phyloP scores from a whole-genome alignment of 805 yeast genomes.

The Diddensiella santjacobensis region DNA sequence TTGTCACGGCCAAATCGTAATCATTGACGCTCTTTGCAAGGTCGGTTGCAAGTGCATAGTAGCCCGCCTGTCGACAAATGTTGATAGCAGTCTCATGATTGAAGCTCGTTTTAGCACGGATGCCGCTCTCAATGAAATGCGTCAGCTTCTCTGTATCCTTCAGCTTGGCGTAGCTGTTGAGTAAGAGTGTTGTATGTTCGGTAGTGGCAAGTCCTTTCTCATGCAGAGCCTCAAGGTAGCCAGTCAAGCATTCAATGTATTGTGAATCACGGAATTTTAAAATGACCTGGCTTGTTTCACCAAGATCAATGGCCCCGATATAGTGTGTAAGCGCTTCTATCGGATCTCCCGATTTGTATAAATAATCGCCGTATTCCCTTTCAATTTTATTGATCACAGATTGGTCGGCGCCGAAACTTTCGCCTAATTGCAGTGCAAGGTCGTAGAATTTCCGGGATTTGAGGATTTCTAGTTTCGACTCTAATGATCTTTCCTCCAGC shows the following conservation, averaged over 20 bases:
- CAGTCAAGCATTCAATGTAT: slow-evolving; percentile 59
- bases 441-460: slow-evolving; percentile 66
- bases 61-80: slow-evolving; percentile 69
- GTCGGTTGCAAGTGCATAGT: slow-evolving; percentile 59
- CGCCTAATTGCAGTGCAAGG: slow-evolving; percentile 68
- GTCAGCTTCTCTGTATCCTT: slow-evolving; percentile 57
- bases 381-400: slow-evolving; percentile 40
- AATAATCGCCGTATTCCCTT: slow-evolving; percentile 64
- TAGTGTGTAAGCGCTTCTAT: slow-evolving; percentile 74
- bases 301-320: slow-evolving; percentile 50
- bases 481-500: slow-evolving; percentile 60
- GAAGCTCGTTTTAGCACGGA: slow-evolving; percentile 39
- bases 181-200: slow-evolving; percentile 76
- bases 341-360: slow-evolving; percentile 61
- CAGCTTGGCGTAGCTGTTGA: slow-evolving; percentile 77
- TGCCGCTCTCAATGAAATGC: slow-evolving; percentile 49
- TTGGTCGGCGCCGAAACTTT: slow-evolving; percentile 30
- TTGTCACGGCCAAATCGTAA: slow-evolving; percentile 70
- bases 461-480: slow-evolving; percentile 65
- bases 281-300: slow-evolving; percentile 71
- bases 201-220: slow-evolving; percentile 53
- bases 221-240: slow-evolving; percentile 60
- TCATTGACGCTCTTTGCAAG: slow-evolving; percentile 70
- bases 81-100: slow-evolving; percentile 65
- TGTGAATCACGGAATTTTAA: slow-evolving; percentile 75